Percentiles rank a stretch among this genome's conserved stretches.
Conservation (phyloP, 495 filamentous ascomycete species). For the Aspergillus egyptiacus region DNA sequence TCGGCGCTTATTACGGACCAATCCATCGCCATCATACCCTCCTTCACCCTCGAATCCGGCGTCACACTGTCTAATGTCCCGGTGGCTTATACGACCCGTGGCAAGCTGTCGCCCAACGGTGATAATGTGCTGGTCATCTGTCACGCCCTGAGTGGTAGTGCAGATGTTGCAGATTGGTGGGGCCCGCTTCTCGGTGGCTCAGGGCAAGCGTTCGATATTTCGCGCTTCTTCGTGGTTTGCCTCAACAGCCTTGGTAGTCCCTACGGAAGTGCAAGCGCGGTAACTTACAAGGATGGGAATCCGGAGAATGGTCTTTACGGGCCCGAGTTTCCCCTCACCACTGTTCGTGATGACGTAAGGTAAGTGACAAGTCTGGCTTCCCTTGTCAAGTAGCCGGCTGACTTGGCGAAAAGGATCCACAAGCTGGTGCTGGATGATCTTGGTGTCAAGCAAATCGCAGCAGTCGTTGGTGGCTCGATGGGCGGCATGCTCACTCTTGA, state of each 20-base stretch:
- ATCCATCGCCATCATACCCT: conserved; percentile 75
- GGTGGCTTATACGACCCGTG: conserved; percentile 85
- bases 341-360: conserved; percentile 92
- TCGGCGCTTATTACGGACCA: conserved; percentile 80
- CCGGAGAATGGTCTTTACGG: conserved; percentile 72
- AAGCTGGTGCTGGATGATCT: conserved; percentile 86
- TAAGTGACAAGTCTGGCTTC: conserved; percentile 34
- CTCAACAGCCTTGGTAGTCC: conserved; percentile 95
- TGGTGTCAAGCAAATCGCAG: conserved; percentile 78
- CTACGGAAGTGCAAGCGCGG: conserved; percentile 92
- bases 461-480: conserved; percentile 95
- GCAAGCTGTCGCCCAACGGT: conserved; percentile 62
- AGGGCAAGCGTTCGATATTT: conserved; percentile 86
- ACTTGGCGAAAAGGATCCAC: conserved; percentile 62
- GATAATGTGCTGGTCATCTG: conserved; percentile 97
- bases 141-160: conserved; percentile 91
- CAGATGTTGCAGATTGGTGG: conserved; percentile 98
- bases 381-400: conserved; percentile 10
- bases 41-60: conserved; percentile 90
- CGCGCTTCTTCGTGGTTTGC: conserved; percentile 90
- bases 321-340: conserved; percentile 93
- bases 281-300: conserved; percentile 80
- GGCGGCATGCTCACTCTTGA: conserved; percentile 96
- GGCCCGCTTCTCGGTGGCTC: conserved; percentile 85
- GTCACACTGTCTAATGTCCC: conserved; percentile 82